Evolutionary conservation across 805 yeast genomes (phyloP).

Genomic region (Candida golubevii): DNA sequence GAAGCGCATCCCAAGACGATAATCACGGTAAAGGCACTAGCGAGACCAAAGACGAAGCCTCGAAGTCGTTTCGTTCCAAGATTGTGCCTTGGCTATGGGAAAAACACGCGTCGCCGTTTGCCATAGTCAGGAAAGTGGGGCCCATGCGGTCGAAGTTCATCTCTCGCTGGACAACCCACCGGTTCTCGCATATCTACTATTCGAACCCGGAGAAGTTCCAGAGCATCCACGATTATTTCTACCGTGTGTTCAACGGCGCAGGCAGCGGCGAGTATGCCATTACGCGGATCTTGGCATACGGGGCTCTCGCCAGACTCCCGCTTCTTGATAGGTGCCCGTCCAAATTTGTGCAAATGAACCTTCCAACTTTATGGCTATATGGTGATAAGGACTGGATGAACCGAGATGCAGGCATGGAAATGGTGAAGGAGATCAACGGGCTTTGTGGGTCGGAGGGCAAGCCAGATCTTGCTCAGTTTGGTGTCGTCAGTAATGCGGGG

Average conservation of each 20-base stretch:
- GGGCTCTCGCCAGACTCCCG: conserved; percentile 56
- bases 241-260: conserved; percentile 47
- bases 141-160: conserved; percentile 51
- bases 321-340: conserved; percentile 48
- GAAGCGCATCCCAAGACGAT: neutral
- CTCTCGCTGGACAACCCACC: conserved; percentile 49
- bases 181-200: conserved; percentile 40
- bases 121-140: conserved; percentile 46
- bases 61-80: conserved; percentile 18
- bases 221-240: conserved; percentile 51
- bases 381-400: conserved; percentile 76
- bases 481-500: conserved; percentile 42
- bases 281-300: conserved; percentile 56
- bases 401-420: conserved; percentile 48
- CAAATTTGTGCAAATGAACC: conserved; percentile 33
- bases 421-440: conserved; percentile 21
- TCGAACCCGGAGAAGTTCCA: conserved; percentile 30
- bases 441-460: conserved; percentile 8
- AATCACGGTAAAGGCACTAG: neutral
- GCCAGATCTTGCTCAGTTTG: conserved; percentile 20
- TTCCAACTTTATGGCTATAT: conserved; percentile 56
- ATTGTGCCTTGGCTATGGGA: conserved; percentile 44
- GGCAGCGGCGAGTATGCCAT: conserved; percentile 66
- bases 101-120: conserved; percentile 51
- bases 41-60: neutral